A percentile compares a stretch with the other conserved stretches of the same genome.
Evolutionary conservation across 2,329 filamentous ascomycete species (phyloP).

Genomic region (Dactylonectria estremocensis): DNA sequence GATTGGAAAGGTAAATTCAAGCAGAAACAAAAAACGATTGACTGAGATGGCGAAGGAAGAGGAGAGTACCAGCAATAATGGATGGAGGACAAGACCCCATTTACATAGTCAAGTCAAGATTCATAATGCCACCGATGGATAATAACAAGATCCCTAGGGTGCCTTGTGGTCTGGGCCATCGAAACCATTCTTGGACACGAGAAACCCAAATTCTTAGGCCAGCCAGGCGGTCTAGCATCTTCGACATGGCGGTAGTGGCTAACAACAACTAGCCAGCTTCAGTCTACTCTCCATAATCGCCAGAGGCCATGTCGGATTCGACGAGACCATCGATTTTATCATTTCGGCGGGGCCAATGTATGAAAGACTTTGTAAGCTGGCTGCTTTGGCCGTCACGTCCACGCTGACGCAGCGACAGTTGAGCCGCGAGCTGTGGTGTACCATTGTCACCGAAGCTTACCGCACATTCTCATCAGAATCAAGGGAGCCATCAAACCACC

Average conservation of each 20-base stretch:
- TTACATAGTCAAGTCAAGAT: constrained; percentile 38
- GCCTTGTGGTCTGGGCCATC: constrained; percentile 27
- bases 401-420: constrained; percentile 6
- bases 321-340: constrained; percentile 13
- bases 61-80: constrained; percentile 18
- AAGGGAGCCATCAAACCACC: constrained; percentile 18
- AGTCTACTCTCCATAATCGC: neutral
- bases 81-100: constrained; percentile 41
- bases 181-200: constrained; percentile 40
- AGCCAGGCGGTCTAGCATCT: constrained; percentile 18
- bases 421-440: neutral
- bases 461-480: neutral
- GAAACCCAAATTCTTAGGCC: constrained; percentile 32
- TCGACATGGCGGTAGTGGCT: constrained; percentile 23
- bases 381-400: constrained; percentile 8
- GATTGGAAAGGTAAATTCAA: constrained; percentile 2
- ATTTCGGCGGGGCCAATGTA: constrained; percentile 9
- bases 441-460: neutral
- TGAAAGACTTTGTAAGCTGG: constrained; percentile 14
- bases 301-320: neutral
- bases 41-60: constrained; percentile 28
- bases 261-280: constrained; percentile 29
- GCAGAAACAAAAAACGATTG: constrained; percentile 32
- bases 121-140: constrained; percentile 25
- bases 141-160: constrained; percentile 3